Evolutionary conservation across 768 basidiomycete genomes (phyloP), one percentile per base, ranked within the genome.

Genomic region (Tricholoma flavovirens): DNA sequence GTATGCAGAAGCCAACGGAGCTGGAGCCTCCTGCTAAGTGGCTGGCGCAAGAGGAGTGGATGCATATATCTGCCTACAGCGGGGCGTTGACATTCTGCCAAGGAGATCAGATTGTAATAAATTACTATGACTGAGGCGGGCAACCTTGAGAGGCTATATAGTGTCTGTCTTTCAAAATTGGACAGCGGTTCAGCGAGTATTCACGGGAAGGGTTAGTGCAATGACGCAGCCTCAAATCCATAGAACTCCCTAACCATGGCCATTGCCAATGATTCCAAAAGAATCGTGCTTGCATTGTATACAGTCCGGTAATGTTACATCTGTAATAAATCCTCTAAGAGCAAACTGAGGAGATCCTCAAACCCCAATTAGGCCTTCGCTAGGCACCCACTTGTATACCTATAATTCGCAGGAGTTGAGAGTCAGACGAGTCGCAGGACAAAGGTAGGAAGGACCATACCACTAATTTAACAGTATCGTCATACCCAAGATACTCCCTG

Each of bases 361-460:
- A 14, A 24, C 26, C 12, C n/a, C 43, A 33, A 55, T 26, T 5
- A 5, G 42, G 12, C 22, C 17, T 29, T 30, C 38, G 8, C 3
- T 24, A 17, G 49, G 24, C 8, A 51, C 40, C 60, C 57, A 57
- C 51, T 55, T 60, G 30, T 60, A 60, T 21, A 51, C 55, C 60
- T 64, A 51, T 17, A 32, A 15, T 35, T 14, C 35, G 10, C 15
- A 51, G 30, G 36, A 42, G 36, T 43, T 56, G 49, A 54, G 56
- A 54, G 56, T 52, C 33, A 58, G 21, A 21, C 29, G 60, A 33
- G 19, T 53, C 22, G 53, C 33, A 9, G 15, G 45, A 1, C 45
- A 51, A 15, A 55, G 38, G 11, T 26, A 26, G 24, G 48, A 36
- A 4, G 15, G 4, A 26, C 52, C 61, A 42, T 24, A 64, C 62